Conservation (phyloP, 2,329 filamentous ascomycete species). For the Cercospora sp. region DNA sequence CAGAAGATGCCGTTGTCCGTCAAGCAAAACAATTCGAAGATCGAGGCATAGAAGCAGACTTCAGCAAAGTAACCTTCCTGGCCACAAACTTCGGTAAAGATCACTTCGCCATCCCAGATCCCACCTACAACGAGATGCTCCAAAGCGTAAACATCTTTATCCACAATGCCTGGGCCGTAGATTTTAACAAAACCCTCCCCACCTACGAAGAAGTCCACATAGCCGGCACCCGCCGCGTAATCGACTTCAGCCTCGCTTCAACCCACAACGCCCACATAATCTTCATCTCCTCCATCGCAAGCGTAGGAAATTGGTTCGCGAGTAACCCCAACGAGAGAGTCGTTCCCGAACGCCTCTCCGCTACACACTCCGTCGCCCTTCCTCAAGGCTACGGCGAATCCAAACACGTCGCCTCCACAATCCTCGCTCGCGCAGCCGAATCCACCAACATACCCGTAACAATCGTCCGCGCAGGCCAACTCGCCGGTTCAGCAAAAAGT, state of each 20-base stretch:
- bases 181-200: slow-evolving; percentile 40
- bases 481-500: slow-evolving; percentile 29
- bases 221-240: slow-evolving; percentile 32
- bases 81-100: slow-evolving; percentile 30
- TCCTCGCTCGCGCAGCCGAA: slow-evolving; percentile 36
- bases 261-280: slow-evolving; percentile 35
- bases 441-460: slow-evolving; percentile 28
- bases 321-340: slow-evolving; percentile 15
- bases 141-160: slow-evolving; percentile 34
- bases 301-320: slow-evolving; percentile 35
- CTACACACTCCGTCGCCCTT: slow-evolving; percentile 32
- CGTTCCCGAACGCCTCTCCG: slow-evolving; percentile 39
- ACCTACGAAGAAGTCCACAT: slow-evolving; percentile 38
- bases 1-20: slow-evolving; percentile 25
- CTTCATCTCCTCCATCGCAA: slow-evolving; percentile 44
- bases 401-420: slow-evolving; percentile 41
- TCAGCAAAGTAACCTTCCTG: slow-evolving; percentile 32
- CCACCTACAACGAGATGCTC: slow-evolving; percentile 29
- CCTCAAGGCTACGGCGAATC: slow-evolving; percentile 43
- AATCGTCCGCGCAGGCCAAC: slow-evolving; percentile 33
- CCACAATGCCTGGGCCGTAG: slow-evolving; percentile 44
- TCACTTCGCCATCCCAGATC: slow-evolving; percentile 31
- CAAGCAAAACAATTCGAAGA: slow-evolving; percentile 29
- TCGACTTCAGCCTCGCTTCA: slow-evolving; percentile 33
- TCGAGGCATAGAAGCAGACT: slow-evolving; percentile 30